Evolutionary conservation across 352 stramenopile species (phyloP).

Genomic region (Peronospora destructor): DNA sequence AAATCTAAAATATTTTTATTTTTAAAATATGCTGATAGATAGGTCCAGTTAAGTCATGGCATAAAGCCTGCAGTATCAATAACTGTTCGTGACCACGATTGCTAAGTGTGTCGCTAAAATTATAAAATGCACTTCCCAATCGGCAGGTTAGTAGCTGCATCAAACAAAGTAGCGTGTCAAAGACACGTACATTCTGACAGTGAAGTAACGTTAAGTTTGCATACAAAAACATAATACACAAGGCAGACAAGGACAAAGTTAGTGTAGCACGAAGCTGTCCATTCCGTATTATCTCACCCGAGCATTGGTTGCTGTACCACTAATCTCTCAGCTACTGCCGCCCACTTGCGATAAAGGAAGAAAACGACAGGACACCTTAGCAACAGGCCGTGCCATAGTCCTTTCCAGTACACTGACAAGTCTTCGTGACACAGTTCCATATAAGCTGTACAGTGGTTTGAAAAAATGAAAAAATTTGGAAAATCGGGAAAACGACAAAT

Average conservation of each 20-base stretch:
- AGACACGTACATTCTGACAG: constrained; percentile 35
- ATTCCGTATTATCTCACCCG: constrained; percentile 26
- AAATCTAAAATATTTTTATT: too few relatives aligned
- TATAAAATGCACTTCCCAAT: too few relatives aligned
- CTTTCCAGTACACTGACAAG: constrained; percentile 40
- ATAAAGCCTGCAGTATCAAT: too few relatives aligned
- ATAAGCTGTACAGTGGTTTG: too few relatives aligned
- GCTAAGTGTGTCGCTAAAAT: too few relatives aligned
- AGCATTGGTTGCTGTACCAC: constrained; percentile 28
- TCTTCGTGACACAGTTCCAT: constrained; percentile 18
- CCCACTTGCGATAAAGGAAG: constrained; percentile 49
- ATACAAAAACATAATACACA: neutral
- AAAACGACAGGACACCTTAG: constrained; percentile 39
- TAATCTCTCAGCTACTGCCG: constrained; percentile 12
- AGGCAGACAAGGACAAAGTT: constrained; percentile 1
- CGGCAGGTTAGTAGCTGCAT: neutral
- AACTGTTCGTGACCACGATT: too few relatives aligned
- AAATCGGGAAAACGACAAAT: too few relatives aligned
- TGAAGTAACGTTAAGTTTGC: neutral
- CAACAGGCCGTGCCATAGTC: constrained; percentile 44
- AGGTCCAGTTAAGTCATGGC: too few relatives aligned
- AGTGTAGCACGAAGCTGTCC: neutral
- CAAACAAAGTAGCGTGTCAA: neutral
- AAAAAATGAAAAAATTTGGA: too few relatives aligned
- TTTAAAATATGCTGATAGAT: too few relatives aligned